A percentile compares a stretch with the other conserved stretches of the same genome.
Conservation (phyloP, 805 yeast species). For the Yarrowia hollandica region DNA sequence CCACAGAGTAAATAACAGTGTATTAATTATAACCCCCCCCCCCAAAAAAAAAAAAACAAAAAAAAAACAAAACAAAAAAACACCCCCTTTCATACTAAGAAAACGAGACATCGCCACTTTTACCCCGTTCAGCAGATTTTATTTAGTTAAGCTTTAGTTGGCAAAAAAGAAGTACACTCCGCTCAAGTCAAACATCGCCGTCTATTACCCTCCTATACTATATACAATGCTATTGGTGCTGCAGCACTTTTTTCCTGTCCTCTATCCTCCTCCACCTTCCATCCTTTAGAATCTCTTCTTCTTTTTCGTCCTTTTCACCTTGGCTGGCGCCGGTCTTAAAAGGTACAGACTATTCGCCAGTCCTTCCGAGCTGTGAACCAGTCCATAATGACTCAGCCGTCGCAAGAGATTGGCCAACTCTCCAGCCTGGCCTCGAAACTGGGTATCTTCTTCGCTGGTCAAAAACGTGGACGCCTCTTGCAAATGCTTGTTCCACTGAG, state of each 20-base stretch:
- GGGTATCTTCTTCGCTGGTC: neutral
- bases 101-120: too few relatives aligned
- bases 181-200: neutral
- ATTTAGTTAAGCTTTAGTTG: too few relatives aligned
- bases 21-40: too few relatives aligned
- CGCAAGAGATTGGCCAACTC: neutral
- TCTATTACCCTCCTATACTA: constrained; percentile 17
- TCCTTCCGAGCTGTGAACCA: neutral
- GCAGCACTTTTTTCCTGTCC: neutral
- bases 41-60: too few relatives aligned
- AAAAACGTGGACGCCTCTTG: neutral
- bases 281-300: neutral
- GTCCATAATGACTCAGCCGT: constrained; percentile 10
- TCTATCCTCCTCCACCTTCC: too few relatives aligned
- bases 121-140: too few relatives aligned
- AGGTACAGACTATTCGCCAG: constrained; percentile 2
- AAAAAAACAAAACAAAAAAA: too few relatives aligned
- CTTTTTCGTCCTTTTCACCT: neutral
- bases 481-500: neutral
- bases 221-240: constrained; percentile 27
- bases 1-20: too few relatives aligned
- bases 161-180: too few relatives aligned
- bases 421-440: neutral
- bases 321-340: too few relatives aligned
- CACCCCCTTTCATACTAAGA: too few relatives aligned